Percentiles rank a stretch among this genome's conserved stretches.
Conservation (phyloP, 2,329 filamentous ascomycete species). For the Arthrobotrys entomopaga region DNA sequence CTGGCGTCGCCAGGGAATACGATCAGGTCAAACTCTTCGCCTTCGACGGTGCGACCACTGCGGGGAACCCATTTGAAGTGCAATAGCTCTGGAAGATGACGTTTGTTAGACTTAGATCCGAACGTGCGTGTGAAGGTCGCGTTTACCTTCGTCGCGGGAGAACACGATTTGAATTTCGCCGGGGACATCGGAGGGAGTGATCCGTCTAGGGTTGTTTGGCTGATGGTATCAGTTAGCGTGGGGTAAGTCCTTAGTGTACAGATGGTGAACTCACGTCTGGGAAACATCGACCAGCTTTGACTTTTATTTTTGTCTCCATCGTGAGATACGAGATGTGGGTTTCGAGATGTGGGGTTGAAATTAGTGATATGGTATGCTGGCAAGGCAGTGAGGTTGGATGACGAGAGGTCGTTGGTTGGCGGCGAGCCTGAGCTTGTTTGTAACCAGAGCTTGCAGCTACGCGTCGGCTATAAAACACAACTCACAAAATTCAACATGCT, state of each 20-base stretch:
- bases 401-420: constrained; percentile 16
- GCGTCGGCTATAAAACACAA: constrained; percentile 42
- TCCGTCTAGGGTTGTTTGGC: constrained; percentile 55
- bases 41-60: constrained; percentile 65
- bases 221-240: constrained; percentile 23
- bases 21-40: constrained; percentile 86
- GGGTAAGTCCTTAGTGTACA: background rate
- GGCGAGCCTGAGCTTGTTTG: constrained; percentile 12
- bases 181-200: constrained; percentile 56
- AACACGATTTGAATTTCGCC: constrained; percentile 56
- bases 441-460: constrained; percentile 12
- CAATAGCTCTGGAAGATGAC: constrained; percentile 73
- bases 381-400: constrained; percentile 16
- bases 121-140: background rate
- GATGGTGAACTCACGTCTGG: constrained; percentile 53
- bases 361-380: background rate
- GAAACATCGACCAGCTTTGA: constrained; percentile 59
- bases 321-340: background rate
- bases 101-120: background rate
- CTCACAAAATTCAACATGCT: constrained; percentile 53
- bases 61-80: constrained; percentile 98
- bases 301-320: constrained; percentile 41
- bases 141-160: constrained; percentile 36
- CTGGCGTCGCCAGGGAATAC: constrained; percentile 91
- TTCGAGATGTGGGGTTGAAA: background rate